A percentile compares a stretch with the other conserved stretches of the same genome.
Evolutionary conservation across 257 asterid species (phyloP).

Genomic region (Eucommia ulmoides): DNA sequence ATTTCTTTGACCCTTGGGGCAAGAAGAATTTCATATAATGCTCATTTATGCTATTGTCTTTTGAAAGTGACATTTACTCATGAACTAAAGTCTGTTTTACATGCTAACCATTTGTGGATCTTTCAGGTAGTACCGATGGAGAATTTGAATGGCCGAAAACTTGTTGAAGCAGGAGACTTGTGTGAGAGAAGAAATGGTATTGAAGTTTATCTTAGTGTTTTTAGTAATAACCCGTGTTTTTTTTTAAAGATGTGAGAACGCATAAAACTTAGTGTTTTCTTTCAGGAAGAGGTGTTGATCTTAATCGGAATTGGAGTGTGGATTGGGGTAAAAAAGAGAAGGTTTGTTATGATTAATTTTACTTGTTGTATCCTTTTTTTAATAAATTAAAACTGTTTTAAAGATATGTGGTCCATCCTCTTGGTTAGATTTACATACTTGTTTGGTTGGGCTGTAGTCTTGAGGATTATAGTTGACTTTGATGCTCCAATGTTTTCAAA

Average conservation of each 20-base stretch:
- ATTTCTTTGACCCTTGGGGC: too few species aligned
- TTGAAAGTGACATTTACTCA: too few species aligned
- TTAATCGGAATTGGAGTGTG: constrained; percentile 92
- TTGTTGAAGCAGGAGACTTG: constrained; percentile 88
- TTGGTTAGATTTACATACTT: background rate
- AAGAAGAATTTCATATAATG: too few species aligned
- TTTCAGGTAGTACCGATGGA: constrained; percentile 85
- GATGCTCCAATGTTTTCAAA: background rate
- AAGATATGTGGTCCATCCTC: background rate
- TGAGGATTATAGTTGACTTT: background rate
- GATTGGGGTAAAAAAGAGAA: constrained; percentile 98
- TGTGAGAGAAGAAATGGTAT: constrained; percentile 97
- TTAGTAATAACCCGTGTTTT: constrained; percentile 6
- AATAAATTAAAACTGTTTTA: background rate
- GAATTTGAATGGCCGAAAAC: constrained; percentile 86
- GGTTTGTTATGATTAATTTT: constrained; percentile 23
- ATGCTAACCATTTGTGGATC: too few species aligned
- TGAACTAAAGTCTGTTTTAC: too few species aligned
- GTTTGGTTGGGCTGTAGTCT: background rate
- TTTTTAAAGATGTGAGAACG: constrained; percentile 3
- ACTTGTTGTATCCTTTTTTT: background rate
- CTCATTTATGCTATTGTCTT: too few species aligned
- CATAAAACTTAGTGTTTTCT: constrained; percentile 9
- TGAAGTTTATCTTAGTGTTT: constrained; percentile 6
- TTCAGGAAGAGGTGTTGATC: constrained; percentile 97